Base-by-base conservation (phyloP, 768 basidiomycete species). In the Trametes meyenii region DNA sequence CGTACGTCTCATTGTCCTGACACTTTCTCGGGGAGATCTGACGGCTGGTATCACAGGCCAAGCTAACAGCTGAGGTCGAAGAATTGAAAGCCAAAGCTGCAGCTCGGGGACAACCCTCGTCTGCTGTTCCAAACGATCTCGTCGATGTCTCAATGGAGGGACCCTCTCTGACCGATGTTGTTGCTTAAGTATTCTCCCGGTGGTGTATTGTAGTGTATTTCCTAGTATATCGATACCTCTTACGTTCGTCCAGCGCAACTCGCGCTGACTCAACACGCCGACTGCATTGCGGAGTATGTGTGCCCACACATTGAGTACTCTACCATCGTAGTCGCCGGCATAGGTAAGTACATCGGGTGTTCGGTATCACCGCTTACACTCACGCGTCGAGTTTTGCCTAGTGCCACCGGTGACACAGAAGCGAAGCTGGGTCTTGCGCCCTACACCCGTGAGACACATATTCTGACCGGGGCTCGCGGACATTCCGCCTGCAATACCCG, bases 61-160 rank as follows among this genome's bases (percentile, higher is more conserved):
- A 84, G 63, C 72, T 90, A 33, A 77, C 80, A 58, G 76, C 76
- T 21, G 89, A 90, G 61, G 78, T 91, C 39, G 83, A 83, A 45
- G 74, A 74, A 4, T 73, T 91, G 23, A 77, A 84, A 63, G 71
- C 77, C 10, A 82, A 77, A 60, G 78, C 82, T 24, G 82, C 76
- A 0, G 79, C 79, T 58, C 78, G 83, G 45, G 73, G 67, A 58
- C 75, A 77, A 29, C 72, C 71, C 4, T 40, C 52, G 19, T 51
- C 42, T 17, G 43, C 50, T 3, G 42, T 44, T 14, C 55, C 42
- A 10, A 23, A 55, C 7, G 61, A 67, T 17, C 8, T 60, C 11
- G 61, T 35, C 4, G 67, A 67, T 24, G 57, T 67, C 19, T 65
- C 64, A 0, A 67, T 67, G 67, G 67, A 65, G 1, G 58, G 58